Percentiles rank a stretch among this genome's conserved stretches.
phyloP scores from a whole-genome alignment of 2,329 filamentous ascomycete genomes.

The Epichloe sibirici region DNA sequence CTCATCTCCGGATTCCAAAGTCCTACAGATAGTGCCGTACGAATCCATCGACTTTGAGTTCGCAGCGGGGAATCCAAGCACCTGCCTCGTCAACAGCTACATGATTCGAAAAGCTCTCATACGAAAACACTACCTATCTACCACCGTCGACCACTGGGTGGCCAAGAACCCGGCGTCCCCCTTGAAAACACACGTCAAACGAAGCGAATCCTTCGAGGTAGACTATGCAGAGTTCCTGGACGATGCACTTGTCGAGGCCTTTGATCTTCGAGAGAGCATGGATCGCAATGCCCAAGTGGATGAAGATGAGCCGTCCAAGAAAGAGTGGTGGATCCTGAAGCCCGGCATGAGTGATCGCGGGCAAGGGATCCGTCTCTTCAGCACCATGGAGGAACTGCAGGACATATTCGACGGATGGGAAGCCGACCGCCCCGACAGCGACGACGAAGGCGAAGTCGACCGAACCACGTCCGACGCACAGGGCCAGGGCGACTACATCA shows the following conservation, averaged over 20 bases:
- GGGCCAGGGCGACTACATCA: slow-evolving; percentile 43
- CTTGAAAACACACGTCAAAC: slow-evolving; percentile 59
- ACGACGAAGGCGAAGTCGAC: slow-evolving; percentile 46
- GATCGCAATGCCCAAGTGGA: slow-evolving; percentile 42
- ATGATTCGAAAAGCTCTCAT: slow-evolving; percentile 94
- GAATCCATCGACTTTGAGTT: slow-evolving; percentile 79
- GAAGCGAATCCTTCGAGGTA: slow-evolving; percentile 77
- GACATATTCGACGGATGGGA: slow-evolving; percentile 90
- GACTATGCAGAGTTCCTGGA: slow-evolving; percentile 96
- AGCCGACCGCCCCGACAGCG: slow-evolving; percentile 49
- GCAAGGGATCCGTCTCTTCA: slow-evolving; percentile 85
- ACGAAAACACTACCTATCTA: slow-evolving; percentile 84
- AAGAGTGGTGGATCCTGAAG: slow-evolving; percentile 96
- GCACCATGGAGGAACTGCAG: slow-evolving; percentile 70
- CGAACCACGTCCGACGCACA: slow-evolving; percentile 11
- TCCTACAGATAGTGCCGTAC: slow-evolving; percentile 77
- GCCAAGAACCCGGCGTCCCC: slow-evolving; percentile 67
- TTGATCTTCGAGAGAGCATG: slow-evolving; percentile 71
- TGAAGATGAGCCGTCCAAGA: slow-evolving; percentile 21
- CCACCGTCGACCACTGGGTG: slow-evolving; percentile 74
- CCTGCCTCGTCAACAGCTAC: slow-evolving; percentile 73
- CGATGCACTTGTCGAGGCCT: slow-evolving; percentile 81
- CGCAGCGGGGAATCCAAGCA: slow-evolving; percentile 46
- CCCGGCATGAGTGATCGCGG: slow-evolving; percentile 95
- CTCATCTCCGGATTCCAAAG: slow-evolving; percentile 23